These are phyloP conservation scores for Auriscalpium orientale DNA, from an alignment of 768 basidiomycete genomes.

Conservation along the genomic window DNA sequence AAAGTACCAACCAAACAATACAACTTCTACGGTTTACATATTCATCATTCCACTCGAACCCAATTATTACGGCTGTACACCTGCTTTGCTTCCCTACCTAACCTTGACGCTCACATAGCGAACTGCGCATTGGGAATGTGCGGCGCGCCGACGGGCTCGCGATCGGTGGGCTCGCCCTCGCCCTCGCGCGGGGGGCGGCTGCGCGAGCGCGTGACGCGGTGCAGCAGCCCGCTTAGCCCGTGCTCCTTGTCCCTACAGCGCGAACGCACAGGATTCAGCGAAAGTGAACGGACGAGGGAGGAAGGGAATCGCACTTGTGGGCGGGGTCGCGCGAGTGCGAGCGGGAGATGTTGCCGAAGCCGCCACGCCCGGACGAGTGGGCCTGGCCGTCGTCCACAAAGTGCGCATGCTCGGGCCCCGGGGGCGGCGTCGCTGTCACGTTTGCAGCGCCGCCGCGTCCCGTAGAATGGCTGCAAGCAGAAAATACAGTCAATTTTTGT, in stretches of 20 bases:
- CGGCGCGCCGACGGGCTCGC: no score
- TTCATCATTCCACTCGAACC: no score
- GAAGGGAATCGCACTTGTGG: no score
- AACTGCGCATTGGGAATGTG: no score
- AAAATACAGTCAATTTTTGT: not conserved
- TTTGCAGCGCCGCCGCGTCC: conserved; percentile 68
- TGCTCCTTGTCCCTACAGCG: conserved; percentile 14
- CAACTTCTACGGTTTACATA: no score
- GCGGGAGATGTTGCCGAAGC: conserved; percentile 49
- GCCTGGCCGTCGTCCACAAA: conserved; percentile 17
- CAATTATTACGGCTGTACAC: no score
- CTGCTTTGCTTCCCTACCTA: no score
- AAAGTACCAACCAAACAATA: no score
- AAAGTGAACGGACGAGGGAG: not conserved
- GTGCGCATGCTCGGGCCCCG: no score
- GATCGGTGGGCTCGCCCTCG: no score
- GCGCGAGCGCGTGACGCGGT: conserved; percentile 3
- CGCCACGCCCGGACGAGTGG: conserved; percentile 50
- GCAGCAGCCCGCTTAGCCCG: conserved; percentile 13
- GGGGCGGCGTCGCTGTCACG: conserved; percentile 17
- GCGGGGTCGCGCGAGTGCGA: conserved; percentile 22
- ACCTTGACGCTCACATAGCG: no score
- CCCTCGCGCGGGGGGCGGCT: not conserved
- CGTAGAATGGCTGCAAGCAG: conserved; percentile 44
- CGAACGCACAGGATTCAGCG: not conserved